phyloP scores from a whole-genome alignment of 371 early-diverging fungal species.

The Conidiobolus incongruus region DNA sequence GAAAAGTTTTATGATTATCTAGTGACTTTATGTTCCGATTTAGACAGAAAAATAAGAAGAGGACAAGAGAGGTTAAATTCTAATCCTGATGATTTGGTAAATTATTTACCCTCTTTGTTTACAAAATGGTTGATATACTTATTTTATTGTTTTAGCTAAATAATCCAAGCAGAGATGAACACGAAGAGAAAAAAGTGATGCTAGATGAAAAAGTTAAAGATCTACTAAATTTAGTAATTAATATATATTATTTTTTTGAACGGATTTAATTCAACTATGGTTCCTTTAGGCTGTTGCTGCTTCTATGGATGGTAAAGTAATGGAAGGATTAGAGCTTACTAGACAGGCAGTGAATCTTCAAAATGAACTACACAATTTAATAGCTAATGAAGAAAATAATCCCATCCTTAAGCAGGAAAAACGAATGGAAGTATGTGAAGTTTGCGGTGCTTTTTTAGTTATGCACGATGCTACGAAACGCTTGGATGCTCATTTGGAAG shows the following conservation, averaged over 20 bases:
- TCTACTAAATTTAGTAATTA: conserved; percentile 26
- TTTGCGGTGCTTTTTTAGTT: conserved; percentile 75
- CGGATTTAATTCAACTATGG: background rate
- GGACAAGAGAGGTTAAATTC: conserved; percentile 49
- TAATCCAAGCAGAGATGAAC: conserved; percentile 52
- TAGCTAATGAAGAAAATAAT: too few relatives aligned
- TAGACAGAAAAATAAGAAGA: conserved; percentile 48
- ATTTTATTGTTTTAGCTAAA: conserved; percentile 14
- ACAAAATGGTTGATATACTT: conserved; percentile 2
- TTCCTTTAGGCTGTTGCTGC: conserved; percentile 27
- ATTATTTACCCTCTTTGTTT: conserved; percentile 2
- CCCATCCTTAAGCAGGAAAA: conserved; percentile 47
- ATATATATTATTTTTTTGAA: background rate
- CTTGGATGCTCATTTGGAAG: conserved; percentile 65
- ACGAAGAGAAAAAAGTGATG: conserved; percentile 53
- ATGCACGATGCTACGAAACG: conserved; percentile 60
- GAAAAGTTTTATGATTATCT: conserved; percentile 47
- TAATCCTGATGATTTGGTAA: conserved; percentile 45
- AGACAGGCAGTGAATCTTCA: conserved; percentile 36
- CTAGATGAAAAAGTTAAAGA: conserved; percentile 68
- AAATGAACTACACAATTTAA: conserved; percentile 29
- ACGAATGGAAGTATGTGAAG: conserved; percentile 65
- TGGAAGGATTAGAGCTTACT: conserved; percentile 45
- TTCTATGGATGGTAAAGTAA: conserved; percentile 56
- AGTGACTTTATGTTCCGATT: conserved; percentile 37